Evolutionary conservation across 2,329 filamentous ascomycete species (phyloP).

Genomic region (Aspergillus sp.): DNA sequence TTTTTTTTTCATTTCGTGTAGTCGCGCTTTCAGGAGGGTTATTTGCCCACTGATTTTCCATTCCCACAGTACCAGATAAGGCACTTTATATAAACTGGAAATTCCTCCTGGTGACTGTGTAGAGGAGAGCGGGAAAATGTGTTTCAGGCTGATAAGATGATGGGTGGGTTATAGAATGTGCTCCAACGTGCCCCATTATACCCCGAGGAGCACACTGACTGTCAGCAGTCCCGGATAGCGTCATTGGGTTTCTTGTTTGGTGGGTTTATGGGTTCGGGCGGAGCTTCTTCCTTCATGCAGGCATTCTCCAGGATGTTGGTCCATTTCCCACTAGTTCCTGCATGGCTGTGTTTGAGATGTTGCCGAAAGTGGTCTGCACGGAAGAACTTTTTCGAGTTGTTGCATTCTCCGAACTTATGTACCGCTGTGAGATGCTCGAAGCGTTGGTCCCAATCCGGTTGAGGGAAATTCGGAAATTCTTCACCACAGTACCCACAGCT

Average conservation of each 20-base stretch:
- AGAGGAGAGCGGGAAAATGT: background rate
- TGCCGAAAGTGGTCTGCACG: slow-evolving; percentile 97
- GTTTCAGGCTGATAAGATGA: background rate
- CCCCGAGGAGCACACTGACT: slow-evolving; percentile 6
- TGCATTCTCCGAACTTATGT: slow-evolving; percentile 98
- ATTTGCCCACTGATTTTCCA: background rate
- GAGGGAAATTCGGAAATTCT: slow-evolving; percentile 73
- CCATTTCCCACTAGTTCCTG: slow-evolving; percentile 96
- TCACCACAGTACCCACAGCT: slow-evolving; percentile 94
- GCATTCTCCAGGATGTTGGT: slow-evolving; percentile 97
- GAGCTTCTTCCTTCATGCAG: slow-evolving; percentile 84
- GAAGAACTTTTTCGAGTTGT: slow-evolving; percentile 97
- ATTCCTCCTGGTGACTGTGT: background rate
- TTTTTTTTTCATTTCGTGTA: background rate
- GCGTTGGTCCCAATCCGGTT: slow-evolving; percentile 84
- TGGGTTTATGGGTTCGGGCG: slow-evolving; percentile 28
- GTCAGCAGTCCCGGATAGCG: slow-evolving; percentile 30
- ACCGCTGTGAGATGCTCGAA: slow-evolving; percentile 83
- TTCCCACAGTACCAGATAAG: background rate
- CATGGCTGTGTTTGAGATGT: slow-evolving; percentile 96
- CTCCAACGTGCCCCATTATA: background rate
- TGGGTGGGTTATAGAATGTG: background rate
- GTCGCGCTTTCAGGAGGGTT: background rate
- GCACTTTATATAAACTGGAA: background rate
- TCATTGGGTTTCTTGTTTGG: slow-evolving; percentile 31